Base-by-base conservation (phyloP, 208 protist genomes). In the Endotrypanum monterogeii region DNA sequence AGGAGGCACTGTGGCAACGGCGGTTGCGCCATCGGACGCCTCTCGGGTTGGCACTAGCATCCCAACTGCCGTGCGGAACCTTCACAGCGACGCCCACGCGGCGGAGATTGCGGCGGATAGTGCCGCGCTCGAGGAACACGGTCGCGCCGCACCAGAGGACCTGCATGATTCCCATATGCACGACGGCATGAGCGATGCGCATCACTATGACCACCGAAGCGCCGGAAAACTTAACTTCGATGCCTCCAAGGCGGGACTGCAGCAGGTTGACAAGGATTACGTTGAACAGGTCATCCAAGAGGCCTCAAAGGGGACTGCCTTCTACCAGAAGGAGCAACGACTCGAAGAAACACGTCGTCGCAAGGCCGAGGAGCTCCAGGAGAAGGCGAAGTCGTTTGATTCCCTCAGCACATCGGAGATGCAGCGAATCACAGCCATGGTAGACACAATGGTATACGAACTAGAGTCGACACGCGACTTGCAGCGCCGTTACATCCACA, bases 261-360 rank as follows among this genome's bases (percentile, higher is more conserved):
- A 91, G 67, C 73, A 83, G 58, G 93, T 97, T 14, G 87, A 97
- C 80, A 93, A 89, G 79, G 82, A 80, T 35, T 80, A 94, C 74
- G 93, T 97, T 35, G 89, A 97, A 75, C 77, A 83, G 50, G 88
- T 97, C 37, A 94, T 97, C 51, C 84, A 90, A 74, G 85, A 95
- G 61, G 82, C 83, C 11, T 86, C 84, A 48, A 92, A 94, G 70
- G 88, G 87, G 18, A 89, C 89, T 6, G 76, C 87, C 3, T 97
- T 95, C 74, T 92, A 92, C 67, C 54, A 85, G 52, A 94, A 97
- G 79, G 89, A 97, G 72, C 83, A 94, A 80, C 84, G 86, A 4
- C 69, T 70, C 20, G 87, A 91, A 61, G 84, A 90, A 76, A 66
- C 70, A 50, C 83, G 90, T 30, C 84, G 88, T 25, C 73, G 86